Conservation (phyloP, 192 early-diverging fungal species). For the Pilobolus umbonatus region DNA sequence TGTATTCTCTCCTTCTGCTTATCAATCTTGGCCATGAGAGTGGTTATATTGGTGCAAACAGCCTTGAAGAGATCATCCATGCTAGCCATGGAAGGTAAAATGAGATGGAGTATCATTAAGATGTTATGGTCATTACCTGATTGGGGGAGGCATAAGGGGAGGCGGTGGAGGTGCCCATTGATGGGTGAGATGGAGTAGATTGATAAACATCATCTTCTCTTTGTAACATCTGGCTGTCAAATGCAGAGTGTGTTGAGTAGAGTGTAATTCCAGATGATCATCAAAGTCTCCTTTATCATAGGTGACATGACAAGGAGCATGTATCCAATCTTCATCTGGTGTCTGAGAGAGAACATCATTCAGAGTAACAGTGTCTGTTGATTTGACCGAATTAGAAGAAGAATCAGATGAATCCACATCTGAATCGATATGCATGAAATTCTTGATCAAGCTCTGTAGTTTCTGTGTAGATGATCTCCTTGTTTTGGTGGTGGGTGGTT, state of each 20-base stretch:
- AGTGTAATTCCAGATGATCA: not conserved
- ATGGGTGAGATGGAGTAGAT: conserved; percentile 10
- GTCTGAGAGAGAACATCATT: not conserved
- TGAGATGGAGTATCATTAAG: not conserved
- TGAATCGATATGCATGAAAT: not conserved
- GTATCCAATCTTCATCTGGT: conserved; percentile 3
- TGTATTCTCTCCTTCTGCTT: too few relatives aligned
- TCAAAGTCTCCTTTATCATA: not conserved
- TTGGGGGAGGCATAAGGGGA: not conserved
- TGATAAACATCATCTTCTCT: conserved; percentile 19
- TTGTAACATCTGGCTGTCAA: conserved; percentile 4
- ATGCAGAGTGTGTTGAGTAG: not conserved
- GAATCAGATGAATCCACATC: not conserved
- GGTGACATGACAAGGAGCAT: conserved; percentile 7
- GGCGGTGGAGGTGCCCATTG: not conserved
- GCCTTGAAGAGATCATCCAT: too few relatives aligned
- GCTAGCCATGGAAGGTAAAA: not conserved
- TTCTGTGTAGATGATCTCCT: not conserved
- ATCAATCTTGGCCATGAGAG: too few relatives aligned
- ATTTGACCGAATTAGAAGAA: not conserved
- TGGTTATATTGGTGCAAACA: too few relatives aligned
- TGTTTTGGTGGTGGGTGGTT: not conserved
- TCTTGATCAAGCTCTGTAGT: not conserved
- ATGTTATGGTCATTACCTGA: not conserved
- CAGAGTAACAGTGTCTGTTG: not conserved